phyloP scores from a whole-genome alignment of 179 eudicot species.

The Heliamphora pulchella region DNA sequence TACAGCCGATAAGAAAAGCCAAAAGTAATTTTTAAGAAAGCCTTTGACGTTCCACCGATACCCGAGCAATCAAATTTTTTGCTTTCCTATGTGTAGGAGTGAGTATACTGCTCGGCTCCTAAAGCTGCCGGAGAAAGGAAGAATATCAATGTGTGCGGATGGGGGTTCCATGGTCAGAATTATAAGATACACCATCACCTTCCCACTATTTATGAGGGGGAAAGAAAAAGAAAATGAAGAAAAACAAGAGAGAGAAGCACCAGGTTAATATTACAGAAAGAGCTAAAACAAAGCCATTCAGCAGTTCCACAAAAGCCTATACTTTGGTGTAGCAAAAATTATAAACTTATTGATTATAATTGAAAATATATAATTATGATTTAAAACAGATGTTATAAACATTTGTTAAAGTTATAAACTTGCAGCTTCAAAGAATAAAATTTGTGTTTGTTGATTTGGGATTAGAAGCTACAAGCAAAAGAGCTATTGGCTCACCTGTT shows the following conservation, averaged over 20 bases:
- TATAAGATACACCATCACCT: constrained; percentile 14
- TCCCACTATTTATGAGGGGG: neutral
- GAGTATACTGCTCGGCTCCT: constrained; percentile 4
- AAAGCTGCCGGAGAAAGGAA: constrained; percentile 11
- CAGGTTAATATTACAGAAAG: neutral
- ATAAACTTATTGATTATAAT: too few species aligned
- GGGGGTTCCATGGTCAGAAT: constrained; percentile 15
- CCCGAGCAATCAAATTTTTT: neutral
- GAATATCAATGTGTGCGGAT: constrained; percentile 19
- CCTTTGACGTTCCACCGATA: neutral
- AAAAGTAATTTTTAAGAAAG: neutral
- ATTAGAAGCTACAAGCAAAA: too few species aligned
- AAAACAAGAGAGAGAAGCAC: neutral
- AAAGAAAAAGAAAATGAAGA: neutral
- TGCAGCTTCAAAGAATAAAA: too few species aligned
- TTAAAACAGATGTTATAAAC: too few species aligned
- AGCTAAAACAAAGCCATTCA: neutral
- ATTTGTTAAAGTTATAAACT: too few species aligned
- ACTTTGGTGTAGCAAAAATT: too few species aligned
- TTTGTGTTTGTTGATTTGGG: too few species aligned
- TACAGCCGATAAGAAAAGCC: constrained; percentile 6
- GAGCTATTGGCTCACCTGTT: too few species aligned
- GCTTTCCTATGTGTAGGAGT: neutral
- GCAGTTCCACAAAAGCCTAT: neutral
- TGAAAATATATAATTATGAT: too few species aligned